phyloP scores from a whole-genome alignment of 2,329 filamentous ascomycete genomes.

The Cladosporium sp. region DNA sequence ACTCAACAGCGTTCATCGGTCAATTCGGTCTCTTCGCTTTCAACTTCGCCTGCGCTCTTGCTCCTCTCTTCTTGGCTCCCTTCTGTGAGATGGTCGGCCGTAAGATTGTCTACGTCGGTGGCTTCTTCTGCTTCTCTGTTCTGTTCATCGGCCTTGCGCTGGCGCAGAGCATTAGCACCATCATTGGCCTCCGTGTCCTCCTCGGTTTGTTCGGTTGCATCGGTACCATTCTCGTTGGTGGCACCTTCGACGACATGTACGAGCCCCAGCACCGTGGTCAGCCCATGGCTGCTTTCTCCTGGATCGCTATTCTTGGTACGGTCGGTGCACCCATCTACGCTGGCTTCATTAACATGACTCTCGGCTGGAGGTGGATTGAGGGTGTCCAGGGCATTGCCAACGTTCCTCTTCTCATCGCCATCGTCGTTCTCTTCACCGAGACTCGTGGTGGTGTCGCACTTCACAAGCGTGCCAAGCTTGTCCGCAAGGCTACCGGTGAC shows the following conservation, averaged over 20 bases:
- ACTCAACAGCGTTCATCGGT: slow-evolving; percentile 45
- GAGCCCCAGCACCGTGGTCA: slow-evolving; percentile 46
- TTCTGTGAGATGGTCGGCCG: slow-evolving; percentile 54
- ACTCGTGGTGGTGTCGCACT: slow-evolving; percentile 39
- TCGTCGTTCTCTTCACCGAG: slow-evolving; percentile 45
- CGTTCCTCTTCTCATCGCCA: slow-evolving; percentile 48
- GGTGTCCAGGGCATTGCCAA: slow-evolving; percentile 55
- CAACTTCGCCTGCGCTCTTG: slow-evolving; percentile 52
- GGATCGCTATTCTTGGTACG: slow-evolving; percentile 53
- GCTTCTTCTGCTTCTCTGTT: slow-evolving; percentile 48
- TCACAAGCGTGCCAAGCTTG: slow-evolving; percentile 50
- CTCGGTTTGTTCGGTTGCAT: slow-evolving; percentile 53
- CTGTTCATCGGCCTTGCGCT: slow-evolving; percentile 52
- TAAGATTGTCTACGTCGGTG: slow-evolving; percentile 48
- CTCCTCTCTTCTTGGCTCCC: slow-evolving; percentile 50
- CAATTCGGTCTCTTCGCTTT: slow-evolving; percentile 53
- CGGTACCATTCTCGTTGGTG: slow-evolving; percentile 52
- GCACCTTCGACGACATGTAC: slow-evolving; percentile 54
- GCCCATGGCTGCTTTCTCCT: slow-evolving; percentile 52
- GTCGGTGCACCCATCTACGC: slow-evolving; percentile 56
- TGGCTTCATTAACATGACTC: slow-evolving; percentile 54
- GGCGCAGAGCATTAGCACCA: slow-evolving; percentile 51
- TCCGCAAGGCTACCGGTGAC: slow-evolving; percentile 46
- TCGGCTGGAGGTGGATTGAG: slow-evolving; percentile 58
- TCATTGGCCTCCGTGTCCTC: slow-evolving; percentile 49